A percentile compares a stretch with the other conserved stretches of the same genome.
phyloP scores from a whole-genome alignment of 257 asterid genomes.

The Solanum sitiens region DNA sequence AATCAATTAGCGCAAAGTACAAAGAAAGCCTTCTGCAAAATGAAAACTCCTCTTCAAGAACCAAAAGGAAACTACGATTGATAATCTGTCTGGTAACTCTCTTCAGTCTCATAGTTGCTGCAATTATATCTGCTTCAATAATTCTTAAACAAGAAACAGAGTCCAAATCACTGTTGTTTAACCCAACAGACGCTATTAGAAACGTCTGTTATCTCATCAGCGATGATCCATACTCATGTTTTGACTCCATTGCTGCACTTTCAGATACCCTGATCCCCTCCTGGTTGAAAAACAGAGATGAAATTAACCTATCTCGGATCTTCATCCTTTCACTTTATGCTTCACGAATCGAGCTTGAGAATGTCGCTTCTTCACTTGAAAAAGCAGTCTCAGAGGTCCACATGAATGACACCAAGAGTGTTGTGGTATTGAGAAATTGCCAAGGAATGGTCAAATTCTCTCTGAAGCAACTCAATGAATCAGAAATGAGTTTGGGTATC shows the following conservation, averaged over 20 bases:
- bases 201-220: neutral
- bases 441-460: neutral
- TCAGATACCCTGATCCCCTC: neutral
- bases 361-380: neutral
- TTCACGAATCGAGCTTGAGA: neutral
- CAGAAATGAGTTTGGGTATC: neutral
- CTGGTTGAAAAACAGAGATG: neutral
- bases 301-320: neutral
- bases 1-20: neutral
- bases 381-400: neutral
- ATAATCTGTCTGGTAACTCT: neutral
- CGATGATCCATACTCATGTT: neutral
- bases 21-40: neutral
- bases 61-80: neutral
- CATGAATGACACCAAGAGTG: neutral
- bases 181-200: neutral
- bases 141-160: neutral
- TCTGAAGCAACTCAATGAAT: neutral
- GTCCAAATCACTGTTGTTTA: neutral
- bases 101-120: neutral
- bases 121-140: neutral
- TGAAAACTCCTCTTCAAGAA: neutral
- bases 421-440: neutral
- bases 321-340: neutral
- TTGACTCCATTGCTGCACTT: neutral